Evolutionary conservation across 129 eudicot genomes (phyloP).

Genomic region (Lonicera japonica): DNA sequence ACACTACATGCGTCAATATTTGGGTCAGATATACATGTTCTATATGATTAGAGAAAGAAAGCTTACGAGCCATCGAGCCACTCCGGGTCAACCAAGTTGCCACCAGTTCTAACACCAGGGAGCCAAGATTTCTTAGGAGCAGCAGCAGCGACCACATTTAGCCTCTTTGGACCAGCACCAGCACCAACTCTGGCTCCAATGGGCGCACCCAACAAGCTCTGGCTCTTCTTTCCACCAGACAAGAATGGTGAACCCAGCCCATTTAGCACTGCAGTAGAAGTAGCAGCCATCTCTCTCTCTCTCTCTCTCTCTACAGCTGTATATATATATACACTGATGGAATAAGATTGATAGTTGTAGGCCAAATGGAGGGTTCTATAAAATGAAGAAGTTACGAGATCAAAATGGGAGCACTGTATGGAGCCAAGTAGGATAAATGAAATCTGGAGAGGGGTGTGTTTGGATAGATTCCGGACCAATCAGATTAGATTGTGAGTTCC

Average conservation of each 20-base stretch:
- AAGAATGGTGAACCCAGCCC: slow-evolving; percentile 74
- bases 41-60: neutral
- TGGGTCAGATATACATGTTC: too few relatives aligned
- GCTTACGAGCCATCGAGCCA: slow-evolving; percentile 99
- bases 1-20: too few relatives aligned
- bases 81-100: slow-evolving; percentile 78
- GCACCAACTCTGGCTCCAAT: slow-evolving; percentile 18
- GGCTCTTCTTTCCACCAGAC: slow-evolving; percentile 64
- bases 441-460: slow-evolving; percentile 34
- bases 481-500: slow-evolving; percentile 27
- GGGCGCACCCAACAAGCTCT: slow-evolving; percentile 39
- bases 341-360: neutral
- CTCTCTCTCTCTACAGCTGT: neutral
- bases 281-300: slow-evolving; percentile 37
- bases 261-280: slow-evolving; percentile 71
- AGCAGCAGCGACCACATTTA: slow-evolving; percentile 52
- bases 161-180: slow-evolving; percentile 38
- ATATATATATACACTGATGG: neutral
- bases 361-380: too few relatives aligned
- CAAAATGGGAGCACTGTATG: slow-evolving; percentile 27
- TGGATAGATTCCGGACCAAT: slow-evolving; percentile 84
- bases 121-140: slow-evolving; percentile 93
- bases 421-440: slow-evolving; percentile 63
- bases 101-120: slow-evolving; percentile 86
- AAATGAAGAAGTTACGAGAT: neutral